Evolutionary conservation across 2,329 filamentous ascomycete genomes (phyloP), one percentile per base, ranked within the genome.

Genomic region (Calonectria pseudoreteaudii): DNA sequence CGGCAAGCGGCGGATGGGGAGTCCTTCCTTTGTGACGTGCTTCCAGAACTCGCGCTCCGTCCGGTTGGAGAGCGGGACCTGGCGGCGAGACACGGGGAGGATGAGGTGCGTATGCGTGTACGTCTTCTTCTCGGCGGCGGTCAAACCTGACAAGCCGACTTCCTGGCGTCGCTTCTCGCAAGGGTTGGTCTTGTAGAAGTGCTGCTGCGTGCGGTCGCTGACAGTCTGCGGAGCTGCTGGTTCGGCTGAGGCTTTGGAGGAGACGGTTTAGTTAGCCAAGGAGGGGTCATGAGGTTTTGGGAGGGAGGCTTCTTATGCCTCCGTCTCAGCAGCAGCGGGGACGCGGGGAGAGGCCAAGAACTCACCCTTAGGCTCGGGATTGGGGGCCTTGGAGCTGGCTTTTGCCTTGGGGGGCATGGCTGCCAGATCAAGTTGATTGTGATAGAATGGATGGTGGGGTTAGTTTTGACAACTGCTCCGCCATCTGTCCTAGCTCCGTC

Each of bases 21-120:
- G 84, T 70, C 83, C 86, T 62, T 88, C 86, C 76, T 91, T 90
- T 80, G 86, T 87, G 75, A 90, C 85, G 60, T 86, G 84, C 82
- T 90, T 90, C 90, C 90, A 92, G 80, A 90, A 87, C 78, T 91
- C 90, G 79, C 88, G 87, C 79, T 90, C 87, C 31, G 87, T 82
- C 81, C 90, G 90, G 81, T 86, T 82, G 74, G 82, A 84, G 41
- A 85, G 81, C 53, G 79, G 74, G 5, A 87, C 77, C 14, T 78
- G 79, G 65, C 81, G 83, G 73, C 84, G 81, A 56, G 83, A 84
- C 47, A 86, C 84, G 58, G 85, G 85, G 53, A 84, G 84, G 50
- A 90, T 84, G 71, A 89, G 86, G 76, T 87, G 84, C 23, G 86
- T 80, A 81, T 88, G 86, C 47, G 86, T 80, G 84, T 88, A 91